Base-by-base conservation (phyloP, 129 eudicot species). In the Scalesia atractyloides region DNA sequence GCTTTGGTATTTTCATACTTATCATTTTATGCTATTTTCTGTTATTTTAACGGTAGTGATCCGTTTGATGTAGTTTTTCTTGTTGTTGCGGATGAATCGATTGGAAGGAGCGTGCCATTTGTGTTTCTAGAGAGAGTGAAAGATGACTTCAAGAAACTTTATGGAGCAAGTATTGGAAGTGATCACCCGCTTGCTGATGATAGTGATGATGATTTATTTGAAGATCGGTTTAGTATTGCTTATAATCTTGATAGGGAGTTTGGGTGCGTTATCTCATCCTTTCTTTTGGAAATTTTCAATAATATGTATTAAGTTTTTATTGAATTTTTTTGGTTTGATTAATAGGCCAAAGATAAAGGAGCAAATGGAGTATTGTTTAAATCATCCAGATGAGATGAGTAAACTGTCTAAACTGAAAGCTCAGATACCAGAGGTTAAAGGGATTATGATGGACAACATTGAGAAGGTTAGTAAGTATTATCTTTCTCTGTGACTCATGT, bases 401-500 rank as follows among this genome's bases (percentile, higher is more conserved):
- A 94, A 90, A 89, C 89, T 94, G 60, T 84, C 97, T 56, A 94
- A 94, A 79, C 79, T 94, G 83, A 94, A 88, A 86, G 88, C 96
- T 81, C 99, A 94, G 63, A 86, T 94, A 44, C 86, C 99, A 58
- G 99, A 90, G 85, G 99, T 94, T 61, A 94, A 94, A 81, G 99
- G 99, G 49, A 84, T 94, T 68, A 94, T 94, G 99, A 94, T 94
- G 97, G 99, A 94, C 85, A 94, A 94, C 79, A 90, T 94, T 84
- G 99, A 94, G 79, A 94, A 90, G 99, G 99, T 90, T 79, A 33
- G 47, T 61, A 22, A n/a, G 30, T 11, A 4, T 26, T 36, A 8
- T 44, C 19, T 2, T 20, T 43, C 2, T 64, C 12, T 5, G 0
- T 39, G 20, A 37, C 65, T 54, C 48, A 60, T 64, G 34, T n/a